Evolutionary conservation across 2,329 filamentous ascomycete genomes (phyloP), one percentile per base, ranked within the genome.

Genomic region (Zymoseptoria ardabiliae): DNA sequence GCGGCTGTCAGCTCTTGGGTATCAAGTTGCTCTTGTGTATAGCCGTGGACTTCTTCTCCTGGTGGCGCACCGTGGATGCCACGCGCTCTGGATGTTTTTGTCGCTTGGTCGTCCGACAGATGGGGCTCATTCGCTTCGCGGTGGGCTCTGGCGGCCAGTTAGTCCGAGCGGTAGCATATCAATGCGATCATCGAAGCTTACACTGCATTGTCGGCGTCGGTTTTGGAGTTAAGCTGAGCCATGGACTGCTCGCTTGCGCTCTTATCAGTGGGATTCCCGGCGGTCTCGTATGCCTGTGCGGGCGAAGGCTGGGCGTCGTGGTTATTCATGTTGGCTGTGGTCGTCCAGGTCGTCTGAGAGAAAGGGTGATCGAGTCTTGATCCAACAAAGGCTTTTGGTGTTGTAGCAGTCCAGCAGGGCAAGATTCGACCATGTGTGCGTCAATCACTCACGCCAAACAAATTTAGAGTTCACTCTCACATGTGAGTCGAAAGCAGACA

Each of bases 1-100:
- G 75, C 70, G 8, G 69, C 78, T 51, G 80, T 77, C 21, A 79
- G 65, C 69, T 79, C 78, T n/a, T 74, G 71, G 54, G 75, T 71
- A n/a, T 77, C 77, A 23, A 78, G 69, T 51, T 76, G 72, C 55
- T 77, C 73, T 11, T 75, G 63, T 0, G 69, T 73, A 20, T 71
- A 60, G 0, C 76, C 77, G 20, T 73, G 70, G 10, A 66, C 62
- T 61, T 80, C 77, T 66, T 80, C 77, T 22, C 77, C 77, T 0
- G 74, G 65, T 0, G 71, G 71, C 2, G 77, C 77, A 59, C 77
- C 78, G 57, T 72, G 76, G 19, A 79, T 68, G 53, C 78, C 78
- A 23, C 72, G 73, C 10, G 67, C 76, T 19, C 78, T 67, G 5
- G 73, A 68, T 17, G 73, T 71, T 5, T 72, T 65, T 1, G 67